Conservation (phyloP, 129 eudicot species). For the Arctium lappa region DNA sequence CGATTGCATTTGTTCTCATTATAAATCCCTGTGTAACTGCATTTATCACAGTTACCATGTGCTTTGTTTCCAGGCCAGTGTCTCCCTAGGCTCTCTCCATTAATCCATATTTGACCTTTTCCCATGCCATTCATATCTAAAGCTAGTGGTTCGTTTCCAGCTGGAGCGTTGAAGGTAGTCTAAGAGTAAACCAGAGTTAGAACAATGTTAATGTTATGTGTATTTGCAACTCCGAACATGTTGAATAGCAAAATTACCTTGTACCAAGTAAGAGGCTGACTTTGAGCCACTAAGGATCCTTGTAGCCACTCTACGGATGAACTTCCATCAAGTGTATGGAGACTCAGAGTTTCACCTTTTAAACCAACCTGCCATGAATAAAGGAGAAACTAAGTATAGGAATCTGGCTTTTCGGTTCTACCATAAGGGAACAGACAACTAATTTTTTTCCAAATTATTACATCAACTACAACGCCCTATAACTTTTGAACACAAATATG, state of each 20-base stretch:
- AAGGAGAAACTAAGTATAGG: background rate
- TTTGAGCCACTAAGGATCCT: conserved; percentile 63
- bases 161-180: conserved; percentile 75
- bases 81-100: conserved; percentile 72
- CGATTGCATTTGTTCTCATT: conserved; percentile 64
- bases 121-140: conserved; percentile 87
- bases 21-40: conserved; percentile 68
- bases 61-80: conserved; percentile 79
- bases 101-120: conserved; percentile 81
- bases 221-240: background rate
- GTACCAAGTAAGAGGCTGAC: conserved; percentile 87
- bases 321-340: conserved; percentile 57
- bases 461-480: background rate
- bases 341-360: conserved; percentile 60
- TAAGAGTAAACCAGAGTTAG: conserved; percentile 19
- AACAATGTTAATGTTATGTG: background rate
- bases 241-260: conserved; percentile 49
- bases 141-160: conserved; percentile 71
- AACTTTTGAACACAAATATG: background rate
- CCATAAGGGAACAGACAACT: background rate
- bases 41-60: conserved; percentile 51
- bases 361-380: conserved; percentile 58
- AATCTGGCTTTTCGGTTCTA: background rate
- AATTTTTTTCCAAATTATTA: background rate
- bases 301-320: conserved; percentile 73